These are phyloP conservation scores for Dryas integrifolia DNA, from an alignment of 331 rosid species.

Conservation along the genomic window DNA sequence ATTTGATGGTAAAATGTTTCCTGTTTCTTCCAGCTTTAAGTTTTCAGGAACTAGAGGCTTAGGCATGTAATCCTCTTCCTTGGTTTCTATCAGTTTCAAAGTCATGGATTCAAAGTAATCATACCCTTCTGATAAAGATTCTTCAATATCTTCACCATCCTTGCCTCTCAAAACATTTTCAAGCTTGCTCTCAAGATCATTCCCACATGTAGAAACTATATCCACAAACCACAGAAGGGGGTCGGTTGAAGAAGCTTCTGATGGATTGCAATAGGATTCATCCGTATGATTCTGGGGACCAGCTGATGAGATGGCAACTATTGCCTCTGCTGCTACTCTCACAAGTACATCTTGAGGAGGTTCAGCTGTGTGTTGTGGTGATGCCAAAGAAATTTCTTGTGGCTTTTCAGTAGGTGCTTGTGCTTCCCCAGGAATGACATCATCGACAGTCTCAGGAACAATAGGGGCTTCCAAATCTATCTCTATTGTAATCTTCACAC, in stretches of 20 bases:
- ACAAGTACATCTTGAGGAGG: constrained; percentile 48
- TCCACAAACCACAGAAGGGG: constrained; percentile 77
- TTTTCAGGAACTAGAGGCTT: constrained; percentile 74
- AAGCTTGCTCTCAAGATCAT: constrained; percentile 39
- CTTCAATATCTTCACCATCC: constrained; percentile 34
- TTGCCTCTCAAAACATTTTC: constrained; percentile 30
- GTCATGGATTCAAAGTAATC: constrained; percentile 86
- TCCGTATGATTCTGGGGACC: constrained; percentile 26
- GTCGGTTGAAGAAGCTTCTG: constrained; percentile 42
- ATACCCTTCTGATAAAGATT: constrained; percentile 38
- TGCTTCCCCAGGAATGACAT: constrained; percentile 34
- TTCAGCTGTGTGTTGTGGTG: constrained; percentile 33
- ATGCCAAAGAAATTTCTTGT: constrained; percentile 36
- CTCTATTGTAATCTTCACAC: constrained; percentile 33
- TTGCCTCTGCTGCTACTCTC: constrained; percentile 74
- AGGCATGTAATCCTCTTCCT: constrained; percentile 92
- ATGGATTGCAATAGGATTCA: constrained; percentile 31
- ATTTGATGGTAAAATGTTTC: constrained; percentile 41
- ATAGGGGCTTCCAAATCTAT: constrained; percentile 80
- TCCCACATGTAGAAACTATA: constrained; percentile 49
- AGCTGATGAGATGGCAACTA: constrained; percentile 62
- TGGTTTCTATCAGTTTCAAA: constrained; percentile 56
- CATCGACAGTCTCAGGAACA: constrained; percentile 50
- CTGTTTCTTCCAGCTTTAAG: constrained; percentile 64
- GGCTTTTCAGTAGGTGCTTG: constrained; percentile 31